Evolutionary conservation across 2,329 filamentous ascomycete species (phyloP).

Genomic region (Colletotrichum spaethianum): DNA sequence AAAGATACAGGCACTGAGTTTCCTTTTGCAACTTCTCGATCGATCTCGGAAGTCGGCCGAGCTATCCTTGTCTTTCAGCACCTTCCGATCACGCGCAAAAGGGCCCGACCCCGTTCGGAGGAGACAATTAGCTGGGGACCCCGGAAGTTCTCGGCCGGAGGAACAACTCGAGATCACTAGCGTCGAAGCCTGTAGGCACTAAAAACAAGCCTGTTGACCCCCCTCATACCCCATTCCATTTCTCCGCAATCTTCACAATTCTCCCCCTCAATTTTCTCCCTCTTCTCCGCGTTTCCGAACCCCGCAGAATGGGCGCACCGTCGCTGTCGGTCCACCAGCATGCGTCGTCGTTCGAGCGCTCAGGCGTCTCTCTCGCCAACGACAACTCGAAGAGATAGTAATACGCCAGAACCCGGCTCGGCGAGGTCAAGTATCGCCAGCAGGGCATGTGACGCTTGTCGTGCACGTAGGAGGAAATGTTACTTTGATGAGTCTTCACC

Average conservation of each 20-base stretch:
- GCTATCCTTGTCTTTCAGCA: not conserved
- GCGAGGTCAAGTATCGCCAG: conserved; percentile 38
- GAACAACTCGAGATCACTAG: not conserved
- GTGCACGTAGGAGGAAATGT: conserved; percentile 45
- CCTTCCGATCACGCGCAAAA: conserved; percentile 10
- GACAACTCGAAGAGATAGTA: conserved; percentile 12
- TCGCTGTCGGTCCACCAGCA: conserved; percentile 23
- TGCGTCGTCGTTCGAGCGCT: conserved; percentile 28
- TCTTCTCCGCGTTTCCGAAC: conserved; percentile 21
- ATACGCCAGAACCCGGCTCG: conserved; percentile 11
- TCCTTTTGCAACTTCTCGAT: not conserved
- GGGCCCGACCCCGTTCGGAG: conserved; percentile 7
- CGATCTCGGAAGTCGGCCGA: conserved; percentile 28
- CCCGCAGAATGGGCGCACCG: conserved; percentile 21
- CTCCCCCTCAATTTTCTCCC: conserved; percentile 23
- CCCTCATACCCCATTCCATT: conserved; percentile 26
- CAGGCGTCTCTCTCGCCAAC: conserved; percentile 18
- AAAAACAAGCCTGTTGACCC: not conserved
- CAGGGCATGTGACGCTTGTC: conserved; percentile 46
- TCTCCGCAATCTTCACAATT: conserved; percentile 39
- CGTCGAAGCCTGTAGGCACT: conserved; percentile 1
- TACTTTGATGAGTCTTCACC: conserved; percentile 32
- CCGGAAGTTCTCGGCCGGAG: conserved; percentile 27
- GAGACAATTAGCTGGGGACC: conserved; percentile 16
- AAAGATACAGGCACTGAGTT: too few relatives aligned